phyloP scores from a whole-genome alignment of 2,329 filamentous ascomycete species.

The Colletotrichum trifolii region DNA sequence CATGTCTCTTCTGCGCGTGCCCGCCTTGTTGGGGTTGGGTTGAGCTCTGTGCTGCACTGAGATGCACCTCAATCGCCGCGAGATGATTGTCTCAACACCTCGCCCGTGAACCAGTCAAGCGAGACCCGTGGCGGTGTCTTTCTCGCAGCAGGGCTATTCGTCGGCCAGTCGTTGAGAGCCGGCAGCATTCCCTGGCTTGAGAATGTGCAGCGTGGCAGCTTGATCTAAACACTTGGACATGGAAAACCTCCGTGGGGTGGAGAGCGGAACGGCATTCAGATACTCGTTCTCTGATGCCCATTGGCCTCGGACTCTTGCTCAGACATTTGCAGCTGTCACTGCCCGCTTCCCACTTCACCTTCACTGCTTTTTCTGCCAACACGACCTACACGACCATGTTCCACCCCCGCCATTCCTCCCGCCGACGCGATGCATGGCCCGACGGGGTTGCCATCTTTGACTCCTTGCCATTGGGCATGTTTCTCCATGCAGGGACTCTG shows the following conservation, averaged over 20 bases:
- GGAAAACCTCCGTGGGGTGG: constrained; percentile 16
- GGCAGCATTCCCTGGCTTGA: constrained; percentile 6
- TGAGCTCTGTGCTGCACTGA: too few species aligned
- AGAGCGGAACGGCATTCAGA: constrained; percentile 1
- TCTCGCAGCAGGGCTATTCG: constrained; percentile 2
- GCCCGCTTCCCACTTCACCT: too few species aligned
- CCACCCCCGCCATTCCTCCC: constrained; percentile 28
- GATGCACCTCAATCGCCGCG: not conserved
- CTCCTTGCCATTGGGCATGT: constrained; percentile 24
- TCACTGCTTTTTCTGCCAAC: not conserved
- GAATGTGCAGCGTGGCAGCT: not conserved
- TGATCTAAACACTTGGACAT: not conserved
- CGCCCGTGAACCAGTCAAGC: constrained; percentile 4
- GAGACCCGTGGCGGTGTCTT: not conserved
- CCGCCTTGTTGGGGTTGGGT: constrained; percentile 29
- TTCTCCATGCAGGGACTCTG: constrained; percentile 26
- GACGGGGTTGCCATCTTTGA: constrained; percentile 1
- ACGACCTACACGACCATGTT: constrained; percentile 1
- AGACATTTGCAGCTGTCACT: too few species aligned
- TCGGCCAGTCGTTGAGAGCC: constrained; percentile 9
- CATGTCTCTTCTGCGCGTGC: constrained; percentile 12
- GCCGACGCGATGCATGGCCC: constrained; percentile 11
- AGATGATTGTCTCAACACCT: constrained; percentile 32
- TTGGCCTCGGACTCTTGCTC: not conserved
- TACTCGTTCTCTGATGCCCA: not conserved